phyloP scores from a whole-genome alignment of 2,329 filamentous ascomycete genomes.

The Akanthomyces muscarius region DNA sequence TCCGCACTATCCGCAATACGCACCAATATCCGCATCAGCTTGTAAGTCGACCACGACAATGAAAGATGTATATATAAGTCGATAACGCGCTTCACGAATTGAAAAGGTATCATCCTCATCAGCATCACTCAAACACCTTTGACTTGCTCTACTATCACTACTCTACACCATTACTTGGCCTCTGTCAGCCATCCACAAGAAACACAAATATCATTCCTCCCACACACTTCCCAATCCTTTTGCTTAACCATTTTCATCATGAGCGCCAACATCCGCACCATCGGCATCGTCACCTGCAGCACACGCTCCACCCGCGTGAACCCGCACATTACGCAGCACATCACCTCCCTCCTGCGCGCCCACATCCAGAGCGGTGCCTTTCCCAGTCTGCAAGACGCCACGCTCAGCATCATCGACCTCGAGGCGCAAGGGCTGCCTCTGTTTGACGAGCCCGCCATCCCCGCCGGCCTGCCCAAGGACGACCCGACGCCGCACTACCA shows the following conservation, averaged over 20 bases:
- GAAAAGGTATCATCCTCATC: background rate
- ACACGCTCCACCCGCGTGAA: conserved; percentile 33
- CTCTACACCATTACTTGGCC: no score
- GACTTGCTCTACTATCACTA: background rate
- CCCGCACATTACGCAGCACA: conserved; percentile 31
- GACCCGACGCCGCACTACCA: conserved; percentile 31
- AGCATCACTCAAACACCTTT: background rate
- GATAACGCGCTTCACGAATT: background rate
- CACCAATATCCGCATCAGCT: conserved; percentile 4
- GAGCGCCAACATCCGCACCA: conserved; percentile 17
- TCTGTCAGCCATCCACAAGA: no score
- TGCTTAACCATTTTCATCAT: background rate
- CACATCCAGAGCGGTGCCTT: background rate
- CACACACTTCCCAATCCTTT: background rate
- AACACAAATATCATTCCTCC: background rate
- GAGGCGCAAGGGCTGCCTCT: conserved; percentile 40
- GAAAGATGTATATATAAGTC: background rate
- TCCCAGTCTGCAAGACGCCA: conserved; percentile 4
- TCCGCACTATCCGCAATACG: conserved; percentile 17
- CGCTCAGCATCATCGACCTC: conserved; percentile 33
- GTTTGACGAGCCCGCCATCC: conserved; percentile 40
- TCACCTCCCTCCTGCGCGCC: conserved; percentile 25
- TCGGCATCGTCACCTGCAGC: conserved; percentile 37
- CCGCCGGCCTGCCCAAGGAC: conserved; percentile 33
- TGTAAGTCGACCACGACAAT: background rate